phyloP scores from a whole-genome alignment of 371 early-diverging fungal species.

The Apophysomyces ossiformis region DNA sequence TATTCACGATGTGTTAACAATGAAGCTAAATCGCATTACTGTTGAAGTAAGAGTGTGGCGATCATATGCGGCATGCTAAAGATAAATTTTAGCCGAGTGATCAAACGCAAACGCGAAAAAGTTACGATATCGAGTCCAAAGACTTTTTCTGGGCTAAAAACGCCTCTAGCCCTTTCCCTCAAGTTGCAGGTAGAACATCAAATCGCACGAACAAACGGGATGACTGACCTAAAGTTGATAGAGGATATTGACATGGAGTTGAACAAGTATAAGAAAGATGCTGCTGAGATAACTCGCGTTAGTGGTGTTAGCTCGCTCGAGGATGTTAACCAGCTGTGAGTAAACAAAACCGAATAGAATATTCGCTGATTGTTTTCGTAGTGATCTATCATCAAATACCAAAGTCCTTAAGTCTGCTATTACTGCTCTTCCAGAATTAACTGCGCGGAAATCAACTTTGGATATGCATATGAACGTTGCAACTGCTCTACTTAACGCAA shows the following conservation, averaged over 20 bases:
- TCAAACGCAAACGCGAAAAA: conserved; percentile 72
- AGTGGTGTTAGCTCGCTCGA: conserved; percentile 88
- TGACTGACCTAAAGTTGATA: conserved; percentile 12
- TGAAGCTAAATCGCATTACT: conserved; percentile 90
- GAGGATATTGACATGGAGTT: conserved; percentile 92
- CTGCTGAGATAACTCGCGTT: conserved; percentile 87
- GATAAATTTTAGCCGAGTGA: conserved; percentile 62
- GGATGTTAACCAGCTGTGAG: conserved; percentile 78
- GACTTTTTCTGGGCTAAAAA: conserved; percentile 97
- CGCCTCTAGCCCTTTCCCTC: conserved; percentile 94
- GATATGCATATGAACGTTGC: conserved; percentile 99
- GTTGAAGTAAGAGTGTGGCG: conserved; percentile 27
- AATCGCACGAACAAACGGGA: no score
- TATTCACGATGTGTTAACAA: conserved; percentile 94
- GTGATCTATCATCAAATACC: conserved; percentile 76
- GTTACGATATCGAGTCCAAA: conserved; percentile 88
- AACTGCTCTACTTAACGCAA: conserved; percentile 86
- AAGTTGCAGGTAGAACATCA: conserved; percentile 80
- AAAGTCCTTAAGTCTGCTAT: conserved; percentile 92
- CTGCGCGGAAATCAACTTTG: conserved; percentile 92
- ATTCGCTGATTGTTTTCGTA: conserved; percentile 16
- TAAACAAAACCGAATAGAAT: not conserved
- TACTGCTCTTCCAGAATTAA: conserved; percentile 93
- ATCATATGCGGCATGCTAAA: not conserved
- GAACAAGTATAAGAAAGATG: conserved; percentile 91